These are phyloP conservation scores for Nepenthes alata DNA, from an alignment of 179 eudicot species.

Conservation along the genomic window DNA sequence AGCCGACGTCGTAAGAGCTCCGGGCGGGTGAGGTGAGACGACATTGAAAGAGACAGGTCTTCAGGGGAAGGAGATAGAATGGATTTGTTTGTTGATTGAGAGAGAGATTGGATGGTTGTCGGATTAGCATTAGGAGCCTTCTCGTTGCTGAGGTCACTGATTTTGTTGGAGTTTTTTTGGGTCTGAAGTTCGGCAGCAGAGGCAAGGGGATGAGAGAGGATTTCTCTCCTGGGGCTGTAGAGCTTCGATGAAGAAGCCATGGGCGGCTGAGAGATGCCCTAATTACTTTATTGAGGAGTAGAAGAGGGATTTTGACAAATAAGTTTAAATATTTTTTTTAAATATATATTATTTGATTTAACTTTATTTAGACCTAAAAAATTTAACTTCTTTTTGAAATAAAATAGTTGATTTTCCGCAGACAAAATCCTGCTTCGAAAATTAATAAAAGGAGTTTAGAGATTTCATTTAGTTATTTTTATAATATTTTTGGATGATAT, in stretches of 20 bases:
- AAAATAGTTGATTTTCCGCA: too few relatives aligned
- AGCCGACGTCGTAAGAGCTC: conserved; percentile 34
- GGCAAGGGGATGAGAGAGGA: not conserved
- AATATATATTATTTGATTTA: too few relatives aligned
- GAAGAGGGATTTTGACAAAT: too few relatives aligned
- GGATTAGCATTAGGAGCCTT: not conserved
- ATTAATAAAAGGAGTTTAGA: too few relatives aligned
- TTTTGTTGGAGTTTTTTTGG: not conserved
- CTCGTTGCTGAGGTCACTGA: conserved; percentile 4
- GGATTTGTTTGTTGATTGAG: not conserved
- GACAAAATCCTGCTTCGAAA: too few relatives aligned
- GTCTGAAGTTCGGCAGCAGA: conserved; percentile 2
- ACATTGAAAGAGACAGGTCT: conserved; percentile 14
- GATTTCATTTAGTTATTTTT: too few relatives aligned
- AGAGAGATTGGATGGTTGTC: not conserved
- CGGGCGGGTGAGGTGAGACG: conserved; percentile 30
- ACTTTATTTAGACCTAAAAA: too few relatives aligned
- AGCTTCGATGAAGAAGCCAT: conserved; percentile 9
- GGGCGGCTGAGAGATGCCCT: too few relatives aligned
- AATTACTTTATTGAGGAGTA: too few relatives aligned
- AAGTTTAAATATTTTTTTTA: too few relatives aligned
- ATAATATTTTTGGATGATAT: too few relatives aligned
- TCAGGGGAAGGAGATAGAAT: conserved; percentile 12
- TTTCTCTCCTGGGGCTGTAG: not conserved
- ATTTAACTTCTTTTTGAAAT: too few relatives aligned